A percentile compares a stretch with the other conserved stretches of the same genome.
phyloP scores from a whole-genome alignment of 805 yeast genomes.

The Candida rishiriensis region DNA sequence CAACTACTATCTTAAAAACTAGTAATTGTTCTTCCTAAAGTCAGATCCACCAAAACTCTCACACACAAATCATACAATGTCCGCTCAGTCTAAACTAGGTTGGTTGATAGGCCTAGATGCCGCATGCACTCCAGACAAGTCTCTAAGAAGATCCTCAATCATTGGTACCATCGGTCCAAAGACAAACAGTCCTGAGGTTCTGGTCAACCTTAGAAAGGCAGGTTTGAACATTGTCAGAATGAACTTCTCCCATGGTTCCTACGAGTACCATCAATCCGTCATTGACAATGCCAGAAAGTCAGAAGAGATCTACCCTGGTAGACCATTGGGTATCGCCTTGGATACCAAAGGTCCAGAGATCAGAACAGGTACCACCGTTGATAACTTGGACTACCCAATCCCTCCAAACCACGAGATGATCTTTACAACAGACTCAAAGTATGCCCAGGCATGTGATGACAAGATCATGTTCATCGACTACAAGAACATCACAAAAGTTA shows the following conservation, averaged over 20 bases:
- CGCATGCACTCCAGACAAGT: conserved; percentile 67
- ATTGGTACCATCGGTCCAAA: conserved; percentile 99
- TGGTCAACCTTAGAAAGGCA: conserved; percentile 88
- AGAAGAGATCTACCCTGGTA: conserved; percentile 83
- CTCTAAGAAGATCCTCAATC: conserved; percentile 90
- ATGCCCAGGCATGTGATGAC: conserved; percentile 68
- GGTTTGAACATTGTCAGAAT: conserved; percentile 97
- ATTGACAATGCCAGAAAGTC: conserved; percentile 95
- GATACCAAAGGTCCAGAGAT: conserved; percentile 99
- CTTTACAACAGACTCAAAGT: conserved; percentile 86
- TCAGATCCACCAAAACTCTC: too few relatives aligned
- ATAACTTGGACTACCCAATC: conserved; percentile 77
- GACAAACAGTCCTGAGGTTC: conserved; percentile 83
- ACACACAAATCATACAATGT: too few relatives aligned
- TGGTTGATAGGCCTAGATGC: conserved; percentile 83
- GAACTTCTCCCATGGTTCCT: conserved; percentile 98
- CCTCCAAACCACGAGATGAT: conserved; percentile 83
- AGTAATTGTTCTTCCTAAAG: too few relatives aligned
- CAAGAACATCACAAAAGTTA: conserved; percentile 93
- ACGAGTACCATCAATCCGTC: conserved; percentile 96
- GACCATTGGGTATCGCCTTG: conserved; percentile 97
- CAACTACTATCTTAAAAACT: too few relatives aligned
- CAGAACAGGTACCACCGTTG: conserved; percentile 93
- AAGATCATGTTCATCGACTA: conserved; percentile 87
- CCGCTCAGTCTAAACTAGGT: conserved; percentile 45